phyloP scores from a whole-genome alignment of 495 filamentous ascomycete species.

The Durotheca rogersii region DNA sequence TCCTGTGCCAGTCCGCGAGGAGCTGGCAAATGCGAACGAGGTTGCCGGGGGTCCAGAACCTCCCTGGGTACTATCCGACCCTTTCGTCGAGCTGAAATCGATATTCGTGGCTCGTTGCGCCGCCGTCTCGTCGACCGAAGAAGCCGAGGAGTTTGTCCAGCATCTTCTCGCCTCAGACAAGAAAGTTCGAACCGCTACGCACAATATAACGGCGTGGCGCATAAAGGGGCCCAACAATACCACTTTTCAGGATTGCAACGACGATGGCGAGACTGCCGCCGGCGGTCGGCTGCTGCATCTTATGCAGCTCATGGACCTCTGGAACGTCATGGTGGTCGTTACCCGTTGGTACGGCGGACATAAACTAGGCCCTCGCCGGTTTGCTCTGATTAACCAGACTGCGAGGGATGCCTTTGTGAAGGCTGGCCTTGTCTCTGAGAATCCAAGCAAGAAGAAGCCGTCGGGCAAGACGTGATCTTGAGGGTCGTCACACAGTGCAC shows the following conservation, averaged over 20 bases:
- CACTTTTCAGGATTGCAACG: constrained; percentile 84
- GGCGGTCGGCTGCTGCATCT: constrained; percentile 82
- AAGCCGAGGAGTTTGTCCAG: constrained; percentile 67
- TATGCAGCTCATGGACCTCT: constrained; percentile 92
- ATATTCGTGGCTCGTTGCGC: constrained; percentile 80
- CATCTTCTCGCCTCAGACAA: constrained; percentile 79
- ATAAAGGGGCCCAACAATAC: constrained; percentile 55
- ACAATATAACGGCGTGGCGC: constrained; percentile 77
- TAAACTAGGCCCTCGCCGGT: constrained; percentile 82
- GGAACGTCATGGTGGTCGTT: constrained; percentile 91
- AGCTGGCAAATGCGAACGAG: constrained; percentile 5
- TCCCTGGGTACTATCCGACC: constrained; percentile 70
- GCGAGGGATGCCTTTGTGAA: constrained; percentile 83
- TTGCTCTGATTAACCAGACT: constrained; percentile 81
- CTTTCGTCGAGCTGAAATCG: constrained; percentile 79
- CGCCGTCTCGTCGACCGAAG: constrained; percentile 60
- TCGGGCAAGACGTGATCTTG: constrained; percentile 30
- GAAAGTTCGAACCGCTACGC: constrained; percentile 78
- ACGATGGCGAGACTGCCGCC: constrained; percentile 95
- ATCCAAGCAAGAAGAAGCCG: constrained; percentile 58
- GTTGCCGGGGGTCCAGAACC: constrained; percentile 41
- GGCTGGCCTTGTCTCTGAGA: constrained; percentile 65
- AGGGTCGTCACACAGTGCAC: no score
- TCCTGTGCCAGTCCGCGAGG: constrained; percentile 1
- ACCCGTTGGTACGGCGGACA: constrained; percentile 93